Evolutionary conservation across 306 rosid genomes (phyloP), one percentile per base, ranked within the genome.

Genomic region (Macrotyloma uniflorum): DNA sequence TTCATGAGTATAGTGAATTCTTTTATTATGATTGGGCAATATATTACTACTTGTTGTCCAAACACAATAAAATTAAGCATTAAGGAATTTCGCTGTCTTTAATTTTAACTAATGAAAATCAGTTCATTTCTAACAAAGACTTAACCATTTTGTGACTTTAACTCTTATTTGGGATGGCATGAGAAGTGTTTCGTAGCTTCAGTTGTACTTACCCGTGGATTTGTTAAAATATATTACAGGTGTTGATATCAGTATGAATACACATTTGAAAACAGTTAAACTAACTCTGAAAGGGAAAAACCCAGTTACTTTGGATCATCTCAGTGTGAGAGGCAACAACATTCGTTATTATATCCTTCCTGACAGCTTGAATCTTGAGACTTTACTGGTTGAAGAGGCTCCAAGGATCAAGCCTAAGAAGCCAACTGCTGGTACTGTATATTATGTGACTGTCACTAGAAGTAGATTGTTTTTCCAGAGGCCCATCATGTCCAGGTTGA

Each of bases 381-480:
- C 87, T 54, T 54, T 84, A 49, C 79, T 84, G 65, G 87, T 84
- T 79, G 87, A 84, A 80, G 87, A 84, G 67, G 57, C 85, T 9
- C 97, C 98, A 12, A 83, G 97, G 80, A 93, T 94, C 85, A 94
- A 94, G 85, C 98, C 98, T 67, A 94, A 92, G 90, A 94, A 92
- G 85, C 93, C 97, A 46, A 90, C 97, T 83, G 98, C 98, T 22
- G 98, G 98, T 92, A 86, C 54, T 79, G 55, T 23, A 33, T 23
- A 58, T 66, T 22, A 20, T 61, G n/a, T 54, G 43, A 59, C 55
- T 74, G 59, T 50, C 42, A 22, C 49, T 30, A 58, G 12, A 19
- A 32, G 12, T 38, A 2, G 43, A 38, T 9, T 43, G 58, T 22
- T 72, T 53, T 38, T 64, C 36, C 46, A 20, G 8, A 18, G 20